Conservation (phyloP, 805 yeast genomes). For the Starmerella tilneyi region DNA sequence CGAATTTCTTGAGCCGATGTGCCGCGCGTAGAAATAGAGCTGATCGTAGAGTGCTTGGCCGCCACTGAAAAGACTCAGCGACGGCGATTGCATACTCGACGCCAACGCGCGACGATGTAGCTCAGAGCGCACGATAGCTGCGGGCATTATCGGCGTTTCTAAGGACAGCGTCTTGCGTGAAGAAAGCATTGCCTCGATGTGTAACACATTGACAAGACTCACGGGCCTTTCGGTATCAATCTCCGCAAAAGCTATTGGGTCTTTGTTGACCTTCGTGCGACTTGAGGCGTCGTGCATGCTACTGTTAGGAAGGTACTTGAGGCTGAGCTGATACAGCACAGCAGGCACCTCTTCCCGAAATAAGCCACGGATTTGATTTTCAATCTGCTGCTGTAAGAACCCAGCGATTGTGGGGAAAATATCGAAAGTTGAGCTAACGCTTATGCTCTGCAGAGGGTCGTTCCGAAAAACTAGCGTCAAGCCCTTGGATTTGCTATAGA, state of each 20-base stretch:
- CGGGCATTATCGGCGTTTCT: constrained; percentile 47
- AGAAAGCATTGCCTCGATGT: constrained; percentile 56
- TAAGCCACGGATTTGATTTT: constrained; percentile 63
- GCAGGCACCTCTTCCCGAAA: constrained; percentile 79
- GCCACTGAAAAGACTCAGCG: constrained; percentile 5
- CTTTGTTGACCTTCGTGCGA: constrained; percentile 16
- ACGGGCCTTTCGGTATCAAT: constrained; percentile 54
- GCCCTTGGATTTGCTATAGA: constrained; percentile 71
- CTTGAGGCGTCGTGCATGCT: constrained; percentile 18
- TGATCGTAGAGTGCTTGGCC: constrained; percentile 22
- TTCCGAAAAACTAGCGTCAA: constrained; percentile 77
- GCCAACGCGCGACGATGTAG: constrained; percentile 27
- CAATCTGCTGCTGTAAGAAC: constrained; percentile 72
- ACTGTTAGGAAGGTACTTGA: constrained; percentile 46
- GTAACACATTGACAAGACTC: constrained; percentile 55
- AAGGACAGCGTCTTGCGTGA: constrained; percentile 76
- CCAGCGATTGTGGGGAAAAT: constrained; percentile 73
- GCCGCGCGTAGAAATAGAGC: constrained; percentile 21
- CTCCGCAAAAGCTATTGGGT: constrained; percentile 39
- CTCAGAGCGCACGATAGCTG: constrained; percentile 49
- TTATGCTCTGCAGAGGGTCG: constrained; percentile 76
- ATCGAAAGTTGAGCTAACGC: constrained; percentile 79
- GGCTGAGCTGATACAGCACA: constrained; percentile 62
- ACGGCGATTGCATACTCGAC: constrained; percentile 4
- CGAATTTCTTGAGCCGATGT: constrained; percentile 12